Percentiles rank a stretch among this genome's conserved stretches.
Conservation (phyloP, 345 rosid genomes). For the Melaleuca quinquenervia region DNA sequence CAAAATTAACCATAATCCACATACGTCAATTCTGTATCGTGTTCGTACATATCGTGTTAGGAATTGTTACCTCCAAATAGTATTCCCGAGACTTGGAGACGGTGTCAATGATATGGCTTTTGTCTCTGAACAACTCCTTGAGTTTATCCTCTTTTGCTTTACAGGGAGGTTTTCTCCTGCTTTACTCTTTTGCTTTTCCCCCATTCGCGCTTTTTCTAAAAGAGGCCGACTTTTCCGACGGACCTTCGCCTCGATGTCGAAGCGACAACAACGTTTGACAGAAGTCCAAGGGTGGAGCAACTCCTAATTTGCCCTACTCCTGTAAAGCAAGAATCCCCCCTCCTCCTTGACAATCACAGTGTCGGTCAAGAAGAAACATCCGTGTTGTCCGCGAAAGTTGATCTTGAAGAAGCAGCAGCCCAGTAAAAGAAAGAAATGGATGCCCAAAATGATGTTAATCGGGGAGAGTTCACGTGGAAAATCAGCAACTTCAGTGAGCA, state of each 20-base stretch:
- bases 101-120: not conserved
- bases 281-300: too few relatives aligned
- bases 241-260: too few relatives aligned
- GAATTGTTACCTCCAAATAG: not conserved
- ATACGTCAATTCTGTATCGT: not conserved
- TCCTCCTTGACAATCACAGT: not conserved
- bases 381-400: too few relatives aligned
- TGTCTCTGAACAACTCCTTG: not conserved
- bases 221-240: not conserved
- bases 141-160: not conserved
- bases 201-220: too few relatives aligned
- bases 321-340: too few relatives aligned
- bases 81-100: not conserved
- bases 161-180: not conserved
- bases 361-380: too few relatives aligned
- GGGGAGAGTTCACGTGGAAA: not conserved
- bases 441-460: not conserved
- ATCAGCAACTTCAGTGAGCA: not conserved
- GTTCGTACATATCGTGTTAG: not conserved
- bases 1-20: not conserved
- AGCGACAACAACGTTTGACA: not conserved
- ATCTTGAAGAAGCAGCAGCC: too few relatives aligned
- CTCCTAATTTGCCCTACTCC: too few relatives aligned
- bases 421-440: not conserved
- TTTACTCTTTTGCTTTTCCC: not conserved